Base-by-base conservation (phyloP, 2,329 filamentous ascomycete genomes). In the Botryosphaeria dothidea region DNA sequence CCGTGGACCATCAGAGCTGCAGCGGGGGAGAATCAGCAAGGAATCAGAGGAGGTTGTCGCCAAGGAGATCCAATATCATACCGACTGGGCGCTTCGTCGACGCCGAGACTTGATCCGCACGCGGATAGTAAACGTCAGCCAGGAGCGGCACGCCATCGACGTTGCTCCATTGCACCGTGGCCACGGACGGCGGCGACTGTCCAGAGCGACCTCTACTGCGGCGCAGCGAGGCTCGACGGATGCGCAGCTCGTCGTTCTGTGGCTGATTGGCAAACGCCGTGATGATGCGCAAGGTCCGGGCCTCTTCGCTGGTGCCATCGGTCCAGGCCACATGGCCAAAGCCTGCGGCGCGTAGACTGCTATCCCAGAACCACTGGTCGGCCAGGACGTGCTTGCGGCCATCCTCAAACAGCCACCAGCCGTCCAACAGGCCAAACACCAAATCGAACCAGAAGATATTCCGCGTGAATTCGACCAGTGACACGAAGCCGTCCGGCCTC, bases 1-100 rank as follows among this genome's bases (percentile, higher is more conserved):
- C 79, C 79, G 62, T 82, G 79, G 21, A 81, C 76, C 76, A 81
- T 78, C 1, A 81, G 65, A 8, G 77, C 78, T 78, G 63, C 31
- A 11, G 31, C 31, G 31, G 31, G 31, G 3, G 31, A 34, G 31
- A 34, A 34, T 2, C 65, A 43, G 13, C 52, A 51, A 21, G 19
- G 43, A 8, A 11, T 21, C 34, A 63, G 7, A 34, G 31, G 13
- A 34, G 31, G 13, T 34, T 34, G 31, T 34, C 3, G 31, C 13
- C 31, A 34, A 34, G 31, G 2, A 34, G 31, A 3, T 34, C 31
- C 2, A 34, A 34, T 34, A 34, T 34, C 31, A 34, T 34, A 34
- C 61, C 61, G 15, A 51, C 65, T 48, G 56, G 8, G 31, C 11
- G 51, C 21, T 62, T 66, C 54, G 7, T 48, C 31, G 1, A 34